Evolutionary conservation across 2,329 filamentous ascomycete genomes (phyloP).

Genomic region (Pestalotiopsis sp.): DNA sequence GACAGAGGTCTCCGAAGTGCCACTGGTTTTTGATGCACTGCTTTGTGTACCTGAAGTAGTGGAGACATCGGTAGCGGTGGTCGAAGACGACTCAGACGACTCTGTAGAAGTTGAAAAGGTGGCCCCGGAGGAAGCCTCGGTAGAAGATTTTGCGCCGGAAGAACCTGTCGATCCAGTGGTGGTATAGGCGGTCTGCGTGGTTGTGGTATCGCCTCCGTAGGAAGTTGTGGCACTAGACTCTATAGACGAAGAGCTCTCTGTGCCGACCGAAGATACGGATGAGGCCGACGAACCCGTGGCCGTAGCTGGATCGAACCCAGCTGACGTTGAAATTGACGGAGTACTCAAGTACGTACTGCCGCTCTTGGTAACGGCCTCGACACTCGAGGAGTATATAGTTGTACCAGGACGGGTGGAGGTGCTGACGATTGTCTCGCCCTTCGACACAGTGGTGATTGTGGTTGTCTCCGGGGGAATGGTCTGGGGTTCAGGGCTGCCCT

Average conservation of each 20-base stretch:
- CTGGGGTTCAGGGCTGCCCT: neutral
- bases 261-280: neutral
- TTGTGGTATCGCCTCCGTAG: neutral
- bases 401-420: constrained; percentile 24
- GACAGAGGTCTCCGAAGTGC: neutral
- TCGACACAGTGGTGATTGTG: constrained; percentile 21
- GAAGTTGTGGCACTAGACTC: neutral
- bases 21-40: neutral
- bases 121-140: neutral
- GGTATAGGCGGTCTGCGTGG: neutral
- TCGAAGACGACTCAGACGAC: neutral
- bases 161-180: neutral
- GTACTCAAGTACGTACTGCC: neutral
- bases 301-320: neutral
- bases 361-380: neutral
- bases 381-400: constrained; percentile 21
- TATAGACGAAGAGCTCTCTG: neutral
- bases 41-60: neutral
- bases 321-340: too few relatives aligned
- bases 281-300: neutral
- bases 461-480: constrained; percentile 14
- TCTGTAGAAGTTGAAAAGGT: neutral
- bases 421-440: constrained; percentile 19
- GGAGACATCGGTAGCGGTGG: neutral
- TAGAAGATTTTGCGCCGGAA: neutral